Percentiles rank a stretch among this genome's conserved stretches.
Evolutionary conservation across 2,329 filamentous ascomycete species (phyloP).

Genomic region (Stromatinia cepivora): DNA sequence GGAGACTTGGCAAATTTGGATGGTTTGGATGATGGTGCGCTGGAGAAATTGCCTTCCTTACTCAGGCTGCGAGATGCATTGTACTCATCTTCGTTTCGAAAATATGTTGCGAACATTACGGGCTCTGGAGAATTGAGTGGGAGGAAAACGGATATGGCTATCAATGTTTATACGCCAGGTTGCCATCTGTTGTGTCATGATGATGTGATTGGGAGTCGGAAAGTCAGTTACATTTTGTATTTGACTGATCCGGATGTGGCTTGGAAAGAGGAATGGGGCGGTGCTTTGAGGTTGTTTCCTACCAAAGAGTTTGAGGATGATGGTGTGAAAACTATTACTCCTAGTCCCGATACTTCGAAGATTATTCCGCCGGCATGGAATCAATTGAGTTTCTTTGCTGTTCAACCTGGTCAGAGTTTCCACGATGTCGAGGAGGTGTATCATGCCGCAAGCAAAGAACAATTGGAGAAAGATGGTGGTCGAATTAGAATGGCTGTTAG

Average conservation of each 20-base stretch:
- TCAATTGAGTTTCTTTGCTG: constrained; percentile 96
- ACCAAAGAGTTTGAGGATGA: constrained; percentile 62
- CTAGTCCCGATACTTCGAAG: constrained; percentile 74
- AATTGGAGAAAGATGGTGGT: constrained; percentile 67
- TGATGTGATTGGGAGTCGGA: constrained; percentile 95
- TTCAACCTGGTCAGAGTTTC: constrained; percentile 97
- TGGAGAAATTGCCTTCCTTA: constrained; percentile 85
- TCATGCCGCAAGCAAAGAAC: constrained; percentile 59
- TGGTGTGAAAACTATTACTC: constrained; percentile 75
- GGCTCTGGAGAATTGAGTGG: constrained; percentile 85
- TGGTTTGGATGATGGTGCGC: constrained; percentile 81
- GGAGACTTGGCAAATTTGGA: constrained; percentile 96
- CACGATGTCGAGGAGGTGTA: constrained; percentile 99
- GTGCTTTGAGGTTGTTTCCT: constrained; percentile 85
- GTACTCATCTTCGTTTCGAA: constrained; percentile 86
- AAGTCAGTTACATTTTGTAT: constrained; percentile 96
- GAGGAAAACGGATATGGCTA: constrained; percentile 97
- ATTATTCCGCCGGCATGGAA: constrained; percentile 94
- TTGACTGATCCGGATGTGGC: constrained; percentile 86
- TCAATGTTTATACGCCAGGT: constrained; percentile 96
- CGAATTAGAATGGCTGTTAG: constrained; percentile 95
- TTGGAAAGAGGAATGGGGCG: constrained; percentile 92
- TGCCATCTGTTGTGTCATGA: constrained; percentile 96
- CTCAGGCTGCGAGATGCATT: constrained; percentile 88
- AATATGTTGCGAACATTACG: constrained; percentile 85